Base-by-base conservation (phyloP, 2,329 filamentous ascomycete genomes). In the Exserohilum rostratum region DNA sequence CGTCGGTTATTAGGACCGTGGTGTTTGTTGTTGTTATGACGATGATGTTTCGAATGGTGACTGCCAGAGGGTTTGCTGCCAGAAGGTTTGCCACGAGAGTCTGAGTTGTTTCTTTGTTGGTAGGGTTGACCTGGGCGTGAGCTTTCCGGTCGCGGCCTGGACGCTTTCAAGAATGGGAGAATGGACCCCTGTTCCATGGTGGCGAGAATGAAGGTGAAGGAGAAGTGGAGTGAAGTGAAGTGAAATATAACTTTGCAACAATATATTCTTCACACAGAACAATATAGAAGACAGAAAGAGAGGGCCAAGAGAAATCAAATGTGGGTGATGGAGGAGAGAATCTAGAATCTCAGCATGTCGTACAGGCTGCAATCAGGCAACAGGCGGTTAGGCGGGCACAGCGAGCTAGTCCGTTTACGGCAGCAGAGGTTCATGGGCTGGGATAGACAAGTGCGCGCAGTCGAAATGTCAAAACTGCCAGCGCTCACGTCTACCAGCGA, bases 131-230 rank as follows among this genome's bases (percentile, higher is more conserved):
- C 59, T n/a, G 57, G 50, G 30, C 61, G 53, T 22, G 56, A 48
- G 33, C 46, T 44, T 22, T 58, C 53, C 33, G 60, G 22, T 40
- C 54, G 55, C 11, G 58, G 12, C 13, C 42, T 54, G 13, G 29
- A 29, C 46, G 58, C 61, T 15, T 54, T 40, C 13, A 68, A 49
- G 50, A 68, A 68, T n/a, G 49, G 48, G 13, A 61, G 61, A 29
- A 68, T 68, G 3, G 65, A 66, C 10, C 53, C 50, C 47, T 68
- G 65, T 35, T 64, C 60, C 65, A 68, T 68, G 33, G 11, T 55
- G 53, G 30, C 27, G 11, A 44, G 18, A 20, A 44, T 33, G 48
- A 39, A 37, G 31, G 27, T 6, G 42, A 29, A 37, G 13, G 13
- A 22, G 15, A 31, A 6, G 15, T 17, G 33, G 7, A 6, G 15